phyloP scores from a whole-genome alignment of 1,284 basidiomycete species.

The Thecaphora thlaspeos region DNA sequence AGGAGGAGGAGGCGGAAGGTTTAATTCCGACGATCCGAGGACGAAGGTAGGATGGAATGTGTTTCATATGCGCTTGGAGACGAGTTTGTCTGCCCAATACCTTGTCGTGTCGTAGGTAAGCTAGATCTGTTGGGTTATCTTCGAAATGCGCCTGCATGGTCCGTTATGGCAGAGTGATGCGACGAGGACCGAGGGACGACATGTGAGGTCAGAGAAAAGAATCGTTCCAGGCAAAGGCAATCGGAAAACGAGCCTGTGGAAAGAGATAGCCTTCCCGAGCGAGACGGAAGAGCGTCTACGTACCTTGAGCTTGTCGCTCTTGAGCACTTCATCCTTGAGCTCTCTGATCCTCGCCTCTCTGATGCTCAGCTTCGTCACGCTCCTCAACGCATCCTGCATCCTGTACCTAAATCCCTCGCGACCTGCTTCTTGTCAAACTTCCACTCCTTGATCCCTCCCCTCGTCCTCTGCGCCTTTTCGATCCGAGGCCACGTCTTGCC shows the following conservation, averaged over 20 bases:
- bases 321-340: conserved; percentile 87
- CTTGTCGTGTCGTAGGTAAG: conserved; percentile 91
- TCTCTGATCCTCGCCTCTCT: conserved; percentile 92
- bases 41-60: conserved; percentile 88
- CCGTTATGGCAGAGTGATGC: conserved; percentile 1
- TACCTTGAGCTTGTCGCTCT: conserved; percentile 93
- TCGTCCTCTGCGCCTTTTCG: conserved; percentile 10
- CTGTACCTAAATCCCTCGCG: conserved; percentile 92
- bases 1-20: too few species aligned
- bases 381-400: conserved; percentile 91
- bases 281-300: conserved; percentile 34
- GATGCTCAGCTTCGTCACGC: conserved; percentile 81
- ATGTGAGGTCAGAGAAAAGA: too few species aligned
- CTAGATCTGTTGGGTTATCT: conserved; percentile 90
- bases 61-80: conserved; percentile 80
- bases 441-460: conserved; percentile 81
- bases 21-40: conserved; percentile 68
- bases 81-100: conserved; percentile 82
- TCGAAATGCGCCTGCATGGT: conserved; percentile 83
- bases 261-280: too few species aligned
- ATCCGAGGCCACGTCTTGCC: conserved; percentile 69
- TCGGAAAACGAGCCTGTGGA: too few species aligned
- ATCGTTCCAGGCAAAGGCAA: too few species aligned
- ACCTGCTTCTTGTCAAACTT: conserved; percentile 90
- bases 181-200: neutral